Percentiles rank a stretch among this genome's conserved stretches.
Evolutionary conservation across 495 filamentous ascomycete genomes (phyloP).

Genomic region (Mycothermus thermophilus): DNA sequence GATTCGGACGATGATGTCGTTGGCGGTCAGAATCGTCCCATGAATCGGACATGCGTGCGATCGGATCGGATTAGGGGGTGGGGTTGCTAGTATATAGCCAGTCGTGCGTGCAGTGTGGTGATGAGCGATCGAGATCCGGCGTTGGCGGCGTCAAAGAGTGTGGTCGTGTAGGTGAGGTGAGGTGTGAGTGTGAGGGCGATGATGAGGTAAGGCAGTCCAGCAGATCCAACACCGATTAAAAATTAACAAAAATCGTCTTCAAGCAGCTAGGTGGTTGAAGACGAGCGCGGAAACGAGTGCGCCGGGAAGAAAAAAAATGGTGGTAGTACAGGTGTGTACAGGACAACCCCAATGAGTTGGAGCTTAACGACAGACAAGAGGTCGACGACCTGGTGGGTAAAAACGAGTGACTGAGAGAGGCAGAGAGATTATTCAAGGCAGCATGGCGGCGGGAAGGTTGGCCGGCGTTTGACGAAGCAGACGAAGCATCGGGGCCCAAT

Average conservation of each 20-base stretch:
- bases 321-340: too few species aligned
- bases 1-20: neutral
- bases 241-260: slow-evolving; percentile 6
- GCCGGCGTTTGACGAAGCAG: slow-evolving; percentile 6
- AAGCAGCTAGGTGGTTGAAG: neutral
- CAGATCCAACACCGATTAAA: too few species aligned
- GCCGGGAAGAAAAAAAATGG: neutral
- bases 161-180: too few species aligned
- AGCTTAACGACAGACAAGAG: slow-evolving; percentile 7
- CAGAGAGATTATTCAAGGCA: slow-evolving; percentile 4
- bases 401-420: too few species aligned
- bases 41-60: slow-evolving; percentile 19
- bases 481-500: slow-evolving; percentile 6
- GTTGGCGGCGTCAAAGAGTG: too few species aligned
- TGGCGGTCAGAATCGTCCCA: slow-evolving; percentile 21
- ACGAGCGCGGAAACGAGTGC: slow-evolving; percentile 5
- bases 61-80: too few species aligned
- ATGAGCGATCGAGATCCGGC: slow-evolving; percentile 1
- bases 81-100: too few species aligned
- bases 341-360: neutral
- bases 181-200: too few species aligned
- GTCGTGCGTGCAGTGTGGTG: slow-evolving; percentile 1
- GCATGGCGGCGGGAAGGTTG: slow-evolving; percentile 5
- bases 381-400: too few species aligned
- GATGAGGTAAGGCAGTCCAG: too few species aligned